Evolutionary conservation across 2,329 filamentous ascomycete species (phyloP), one percentile per base, ranked within the genome.

Genomic region (Aspergillus transmontanensis): DNA sequence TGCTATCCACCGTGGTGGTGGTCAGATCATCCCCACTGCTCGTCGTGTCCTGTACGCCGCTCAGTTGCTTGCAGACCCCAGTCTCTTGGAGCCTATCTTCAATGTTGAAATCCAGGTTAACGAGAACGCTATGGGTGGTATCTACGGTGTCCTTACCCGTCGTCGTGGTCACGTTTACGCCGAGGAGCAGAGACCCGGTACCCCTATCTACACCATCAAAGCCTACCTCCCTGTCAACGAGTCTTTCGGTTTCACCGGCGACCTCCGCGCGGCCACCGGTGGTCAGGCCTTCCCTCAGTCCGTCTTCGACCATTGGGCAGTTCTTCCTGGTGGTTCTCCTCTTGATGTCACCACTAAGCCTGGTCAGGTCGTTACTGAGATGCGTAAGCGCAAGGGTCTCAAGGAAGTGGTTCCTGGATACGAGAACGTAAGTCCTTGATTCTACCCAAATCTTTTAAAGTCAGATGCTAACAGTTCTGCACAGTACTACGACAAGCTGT

Each of bases 351-450:
- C 89, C 77, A 89, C 88, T 78, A 92, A 94, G 88, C 87, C 90
- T 76, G 95, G 94, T 80, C 82, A 87, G 80, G 86, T 97, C 75
- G 93, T 98, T 75, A 84, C 86, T 80, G 88, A 90, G 64, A 96
- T 96, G 90, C 93, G 95, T 81, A 97, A 97, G 90, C 92, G 94
- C 85, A 99, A 99, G 93, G 95, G 94, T 93, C 86, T 99, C 87
- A 99, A 99, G 93, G 85, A 90, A 79, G 88, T 93, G 77, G 91
- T 97, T 80, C 94, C 95, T 76, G 92, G 90, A 81, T 90, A 93
- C 85, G 92, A 93, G 80, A 96, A 97, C 88, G 93, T 95, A 89
- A 93, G 92, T 91, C 41, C 50, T 43, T 6, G 39, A 30, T 48
- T 10, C 28, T 9, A 0, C 53, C 3, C 51, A 26, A 57, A 14